phyloP scores from a whole-genome alignment of 768 basidiomycete species.

The Leccinum truebloodii region DNA sequence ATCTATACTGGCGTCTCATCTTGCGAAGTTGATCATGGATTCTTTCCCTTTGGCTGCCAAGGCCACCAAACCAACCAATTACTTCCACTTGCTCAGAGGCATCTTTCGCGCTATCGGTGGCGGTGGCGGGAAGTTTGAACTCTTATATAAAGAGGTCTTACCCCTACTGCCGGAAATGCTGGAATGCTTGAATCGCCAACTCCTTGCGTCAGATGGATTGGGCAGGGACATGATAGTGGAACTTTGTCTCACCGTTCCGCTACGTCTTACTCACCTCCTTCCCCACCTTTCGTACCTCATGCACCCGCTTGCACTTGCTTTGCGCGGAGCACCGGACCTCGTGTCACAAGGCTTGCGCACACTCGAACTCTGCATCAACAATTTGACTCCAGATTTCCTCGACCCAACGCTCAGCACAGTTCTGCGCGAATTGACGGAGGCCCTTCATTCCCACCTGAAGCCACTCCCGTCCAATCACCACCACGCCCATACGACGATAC shows the following conservation, averaged over 20 bases:
- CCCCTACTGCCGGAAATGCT: constrained; percentile 97
- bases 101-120: constrained; percentile 94
- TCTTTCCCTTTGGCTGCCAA: constrained; percentile 94
- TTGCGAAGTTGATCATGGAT: constrained; percentile 92
- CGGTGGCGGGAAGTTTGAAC: constrained; percentile 89
- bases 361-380: constrained; percentile 98
- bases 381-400: constrained; percentile 95
- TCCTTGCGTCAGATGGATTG: constrained; percentile 77
- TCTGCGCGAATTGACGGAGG: constrained; percentile 91
- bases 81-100: constrained; percentile 88
- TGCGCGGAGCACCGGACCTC: constrained; percentile 84
- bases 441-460: constrained; percentile 86
- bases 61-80: constrained; percentile 86
- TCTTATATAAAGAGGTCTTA: constrained; percentile 93
- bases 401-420: constrained; percentile 95
- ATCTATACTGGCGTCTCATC: constrained; percentile 88
- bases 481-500: constrained; percentile 91
- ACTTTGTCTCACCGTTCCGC: constrained; percentile 93
- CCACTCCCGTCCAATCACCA: constrained; percentile 87
- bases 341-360: constrained; percentile 95
- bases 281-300: constrained; percentile 95
- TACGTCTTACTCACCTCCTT: constrained; percentile 92
- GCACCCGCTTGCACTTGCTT: constrained; percentile 91
- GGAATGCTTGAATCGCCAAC: constrained; percentile 88
- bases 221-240: constrained; percentile 94